Base-by-base conservation (phyloP, 2,329 filamentous ascomycete genomes). In the Fusarium chuoi region DNA sequence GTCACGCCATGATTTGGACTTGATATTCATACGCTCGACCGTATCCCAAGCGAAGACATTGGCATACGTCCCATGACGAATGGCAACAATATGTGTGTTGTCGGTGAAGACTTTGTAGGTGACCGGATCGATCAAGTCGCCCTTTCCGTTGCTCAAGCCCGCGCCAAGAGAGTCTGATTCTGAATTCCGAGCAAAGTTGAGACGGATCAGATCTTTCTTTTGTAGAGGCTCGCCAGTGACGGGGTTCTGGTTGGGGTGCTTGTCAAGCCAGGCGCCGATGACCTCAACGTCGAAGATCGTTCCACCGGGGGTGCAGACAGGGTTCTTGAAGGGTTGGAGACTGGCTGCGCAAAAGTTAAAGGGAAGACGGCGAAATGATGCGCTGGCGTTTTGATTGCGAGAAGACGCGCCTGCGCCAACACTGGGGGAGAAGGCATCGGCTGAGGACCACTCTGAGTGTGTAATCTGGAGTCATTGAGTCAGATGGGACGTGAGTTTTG, bases 21-120 rank as follows among this genome's bases (percentile, higher is more conserved):
- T 98, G 83, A 99, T 92, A 82, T 99, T 99, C 85, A 99, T 90
- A 77, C 94, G 89, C 83, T 98, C 94, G 42, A 99, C 90, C 4
- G 97, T 99, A 79, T 99, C 97, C 90, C 93, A 98, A 3, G 95
- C 92, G 81, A 98, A 99, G 9, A 98, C 96, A 83, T 99, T 99
- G 56, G 96, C 96, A 65, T 95, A 96, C 62, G 88, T 93, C 62
- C 90, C 90, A 82, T 93, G 91, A 65, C 91, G 89, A 72, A 99
- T 87, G 22, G 95, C 96, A 51, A 98, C 94, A 66, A 99, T 94
- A 82, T 98, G 96, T 8, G 96, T 98, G 83, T 98, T 98, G 82
- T 99, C 95, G 52, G 96, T 99, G 79, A 99, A 94, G 46, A 97
- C 93, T 83, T 99, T 99, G 87, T 94, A 98, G 1, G 95, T 98